These are phyloP conservation scores for Phytopythium mirpurense DNA, from an alignment of 352 stramenopile genomes.

Conservation along the genomic window DNA sequence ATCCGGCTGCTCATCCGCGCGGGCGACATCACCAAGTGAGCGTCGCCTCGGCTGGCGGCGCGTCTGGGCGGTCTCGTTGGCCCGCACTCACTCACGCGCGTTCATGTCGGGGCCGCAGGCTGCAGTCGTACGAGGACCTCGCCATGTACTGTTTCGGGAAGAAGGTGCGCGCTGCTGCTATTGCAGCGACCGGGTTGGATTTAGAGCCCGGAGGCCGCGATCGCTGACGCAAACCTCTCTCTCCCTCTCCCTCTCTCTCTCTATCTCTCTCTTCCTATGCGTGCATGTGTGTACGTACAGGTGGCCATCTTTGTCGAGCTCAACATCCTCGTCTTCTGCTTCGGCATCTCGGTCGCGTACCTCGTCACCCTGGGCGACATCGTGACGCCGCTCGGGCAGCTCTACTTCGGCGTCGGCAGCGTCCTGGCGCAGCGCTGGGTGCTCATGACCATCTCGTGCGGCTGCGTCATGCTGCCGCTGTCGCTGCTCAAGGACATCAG, in stretches of 20 bases:
- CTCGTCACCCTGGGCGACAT: slow-evolving; percentile 82
- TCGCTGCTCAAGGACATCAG: slow-evolving; percentile 83
- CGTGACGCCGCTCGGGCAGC: slow-evolving; percentile 63
- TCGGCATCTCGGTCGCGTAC: slow-evolving; percentile 81
- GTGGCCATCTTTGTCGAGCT: slow-evolving; percentile 81
- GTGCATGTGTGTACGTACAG: too few species aligned
- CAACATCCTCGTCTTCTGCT: slow-evolving; percentile 85
- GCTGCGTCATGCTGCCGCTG: slow-evolving; percentile 75
- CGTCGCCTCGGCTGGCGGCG: too few species aligned
- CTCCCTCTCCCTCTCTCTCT: too few species aligned
- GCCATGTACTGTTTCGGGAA: slow-evolving; percentile 81
- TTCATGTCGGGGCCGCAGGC: slow-evolving; percentile 21
- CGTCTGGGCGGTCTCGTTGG: too few species aligned
- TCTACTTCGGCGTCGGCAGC: slow-evolving; percentile 60
- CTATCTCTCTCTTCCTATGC: too few species aligned
- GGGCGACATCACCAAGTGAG: slow-evolving; percentile 74
- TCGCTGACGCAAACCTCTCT: background rate
- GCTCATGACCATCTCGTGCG: slow-evolving; percentile 76
- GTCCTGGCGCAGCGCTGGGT: slow-evolving; percentile 67
- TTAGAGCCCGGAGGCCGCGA: too few species aligned
- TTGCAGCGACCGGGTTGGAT: background rate
- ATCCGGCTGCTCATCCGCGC: slow-evolving; percentile 79
- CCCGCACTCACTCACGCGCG: background rate
- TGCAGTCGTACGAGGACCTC: slow-evolving; percentile 86
- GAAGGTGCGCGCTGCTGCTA: slow-evolving; percentile 23